Conservation (phyloP, 495 filamentous ascomycete genomes). For the Penicillium canescens region DNA sequence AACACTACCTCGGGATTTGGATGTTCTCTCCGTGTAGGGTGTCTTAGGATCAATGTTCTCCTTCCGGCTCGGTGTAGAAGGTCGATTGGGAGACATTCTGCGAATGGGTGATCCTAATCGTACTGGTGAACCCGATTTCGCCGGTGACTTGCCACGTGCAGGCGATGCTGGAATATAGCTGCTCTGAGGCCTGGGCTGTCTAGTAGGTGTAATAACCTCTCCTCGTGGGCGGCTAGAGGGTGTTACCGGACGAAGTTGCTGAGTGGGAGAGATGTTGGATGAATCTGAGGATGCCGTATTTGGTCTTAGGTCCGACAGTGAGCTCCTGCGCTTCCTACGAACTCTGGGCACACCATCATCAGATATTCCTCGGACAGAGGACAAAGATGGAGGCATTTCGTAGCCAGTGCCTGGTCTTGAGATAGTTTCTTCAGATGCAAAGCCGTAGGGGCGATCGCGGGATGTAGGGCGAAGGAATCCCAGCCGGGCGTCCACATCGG, state of each 20-base stretch:
- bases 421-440: slow-evolving; percentile 41
- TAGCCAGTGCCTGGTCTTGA: slow-evolving; percentile 51
- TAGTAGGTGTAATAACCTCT: slow-evolving; percentile 34
- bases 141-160: slow-evolving; percentile 30
- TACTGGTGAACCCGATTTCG: slow-evolving; percentile 31
- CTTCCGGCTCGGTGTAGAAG: slow-evolving; percentile 53
- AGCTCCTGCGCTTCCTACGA: slow-evolving; percentile 85
- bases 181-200: slow-evolving; percentile 33
- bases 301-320: slow-evolving; percentile 81
- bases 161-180: slow-evolving; percentile 36
- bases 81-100: slow-evolving; percentile 38
- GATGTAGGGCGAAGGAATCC: slow-evolving; percentile 61
- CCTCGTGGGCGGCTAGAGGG: slow-evolving; percentile 32
- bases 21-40: slow-evolving; percentile 31
- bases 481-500: slow-evolving; percentile 64
- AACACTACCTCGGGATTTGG: slow-evolving; percentile 38
- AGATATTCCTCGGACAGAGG: slow-evolving; percentile 35
- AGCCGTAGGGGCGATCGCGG: slow-evolving; percentile 60
- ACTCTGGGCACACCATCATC: slow-evolving; percentile 40
- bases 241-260: slow-evolving; percentile 36
- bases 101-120: slow-evolving; percentile 37
- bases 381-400: slow-evolving; percentile 37
- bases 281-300: slow-evolving; percentile 48
- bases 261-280: slow-evolving; percentile 36
- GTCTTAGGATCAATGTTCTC: slow-evolving; percentile 53